Base-by-base conservation (phyloP, 345 rosid species). In the Brassica juncea region DNA sequence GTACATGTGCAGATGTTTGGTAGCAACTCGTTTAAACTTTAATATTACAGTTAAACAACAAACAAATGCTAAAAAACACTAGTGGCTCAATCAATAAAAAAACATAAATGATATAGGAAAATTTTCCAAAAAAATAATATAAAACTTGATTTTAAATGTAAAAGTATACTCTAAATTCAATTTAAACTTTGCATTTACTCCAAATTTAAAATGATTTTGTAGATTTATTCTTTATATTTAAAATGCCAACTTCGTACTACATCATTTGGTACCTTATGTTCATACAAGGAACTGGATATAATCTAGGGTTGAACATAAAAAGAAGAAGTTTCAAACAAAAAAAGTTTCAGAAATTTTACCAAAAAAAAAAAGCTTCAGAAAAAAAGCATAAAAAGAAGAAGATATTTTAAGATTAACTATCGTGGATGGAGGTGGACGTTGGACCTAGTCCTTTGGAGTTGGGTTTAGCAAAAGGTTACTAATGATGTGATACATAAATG, bases 401-500 rank as follows among this genome's bases (percentile, higher is more conserved):
- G 12, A 58, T 31, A 66, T 42, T 58, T 66, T 66, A 72, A 72
- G 61, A 58, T 57, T 78, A 66, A 58, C 10, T 34, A 57, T 72
- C 68, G 62, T 66, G 77, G 16, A n/a, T 49, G 57, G 57, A 49
- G 68, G 25, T 66, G 65, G 23, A 64, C 72, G 67, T 27, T 63
- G 61, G 15, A n/a, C 60, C 62, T 4, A 58, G 66, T 66, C 14
- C 68, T 15, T 55, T 16, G 8, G 59, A 72, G 72, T 42, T 66
- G 70, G 70, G 32, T 60, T 62, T 44, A 59, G 65, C 7, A 60
- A 73, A 73, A 74, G 37, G 47, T 34, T 68, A 49, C 65, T 68
- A 68, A 58, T 28, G 73, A 72, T 70, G 61, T 19, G 72, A 66
- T 55, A 66, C 77, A 66, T 57, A 78, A 42, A 57, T 78, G 73